phyloP scores from a whole-genome alignment of 148 eudicot species.

The Cornus controversa region DNA sequence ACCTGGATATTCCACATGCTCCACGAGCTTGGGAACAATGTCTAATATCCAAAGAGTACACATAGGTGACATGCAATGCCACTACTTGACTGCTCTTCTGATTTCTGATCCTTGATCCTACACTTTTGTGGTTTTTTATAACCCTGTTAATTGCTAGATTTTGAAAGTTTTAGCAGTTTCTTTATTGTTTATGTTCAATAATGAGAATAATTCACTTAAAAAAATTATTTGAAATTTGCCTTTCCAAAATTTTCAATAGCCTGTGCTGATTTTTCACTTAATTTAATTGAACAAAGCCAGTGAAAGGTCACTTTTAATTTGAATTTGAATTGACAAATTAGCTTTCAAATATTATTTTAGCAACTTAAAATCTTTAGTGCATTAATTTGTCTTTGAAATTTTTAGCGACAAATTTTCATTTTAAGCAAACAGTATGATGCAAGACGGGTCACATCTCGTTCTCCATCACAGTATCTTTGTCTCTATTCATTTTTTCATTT shows the following conservation, averaged over 20 bases:
- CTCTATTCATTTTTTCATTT: too few species aligned
- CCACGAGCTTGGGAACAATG: too few species aligned
- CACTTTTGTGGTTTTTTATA: too few species aligned
- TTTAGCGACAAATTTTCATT: too few species aligned
- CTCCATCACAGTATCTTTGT: too few species aligned
- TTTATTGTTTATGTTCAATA: too few species aligned
- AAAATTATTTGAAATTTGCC: too few species aligned
- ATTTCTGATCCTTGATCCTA: too few species aligned
- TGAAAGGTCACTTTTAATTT: background rate
- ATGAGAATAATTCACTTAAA: background rate
- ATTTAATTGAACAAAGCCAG: background rate
- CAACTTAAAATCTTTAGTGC: background rate
- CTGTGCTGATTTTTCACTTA: background rate
- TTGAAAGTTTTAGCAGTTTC: background rate
- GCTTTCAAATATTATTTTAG: background rate
- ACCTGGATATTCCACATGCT: conserved; percentile 2
- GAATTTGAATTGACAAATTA: background rate
- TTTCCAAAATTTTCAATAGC: too few species aligned
- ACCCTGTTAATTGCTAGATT: background rate
- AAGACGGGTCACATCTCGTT: too few species aligned
- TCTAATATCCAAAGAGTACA: conserved; percentile 3
- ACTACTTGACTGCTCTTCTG: background rate
- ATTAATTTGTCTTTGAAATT: background rate
- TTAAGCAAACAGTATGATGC: too few species aligned
- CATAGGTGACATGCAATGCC: background rate